These are phyloP conservation scores for Ceratocystis cubensis DNA, from an alignment of 2,329 filamentous ascomycete genomes.

Conservation along the genomic window DNA sequence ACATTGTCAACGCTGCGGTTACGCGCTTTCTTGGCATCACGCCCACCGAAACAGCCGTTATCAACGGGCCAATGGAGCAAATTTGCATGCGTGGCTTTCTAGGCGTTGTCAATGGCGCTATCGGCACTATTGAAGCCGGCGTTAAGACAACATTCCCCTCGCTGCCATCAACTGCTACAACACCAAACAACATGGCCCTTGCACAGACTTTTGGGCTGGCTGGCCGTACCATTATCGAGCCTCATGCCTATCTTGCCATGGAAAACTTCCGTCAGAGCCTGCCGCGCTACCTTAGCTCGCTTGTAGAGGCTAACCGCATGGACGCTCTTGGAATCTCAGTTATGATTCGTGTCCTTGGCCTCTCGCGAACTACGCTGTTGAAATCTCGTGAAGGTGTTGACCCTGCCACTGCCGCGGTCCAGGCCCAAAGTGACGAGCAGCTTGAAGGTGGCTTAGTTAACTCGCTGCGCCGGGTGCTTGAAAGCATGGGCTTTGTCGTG, in stretches of 20 bases:
- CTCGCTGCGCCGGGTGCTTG: constrained; percentile 31
- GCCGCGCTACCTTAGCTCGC: constrained; percentile 30
- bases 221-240: constrained; percentile 29
- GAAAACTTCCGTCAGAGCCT: constrained; percentile 37
- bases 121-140: constrained; percentile 28
- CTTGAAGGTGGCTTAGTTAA: constrained; percentile 34
- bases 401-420: constrained; percentile 23
- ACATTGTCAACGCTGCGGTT: constrained; percentile 41
- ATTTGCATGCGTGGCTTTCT: constrained; percentile 35
- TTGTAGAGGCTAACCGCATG: constrained; percentile 32
- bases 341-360: constrained; percentile 39
- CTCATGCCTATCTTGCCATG: constrained; percentile 33
- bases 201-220: constrained; percentile 20
- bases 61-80: constrained; percentile 37
- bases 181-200: constrained; percentile 20
- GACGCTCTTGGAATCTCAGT: constrained; percentile 39
- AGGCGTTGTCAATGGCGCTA: constrained; percentile 35
- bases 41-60: constrained; percentile 28
- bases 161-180: constrained; percentile 22
- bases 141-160: constrained; percentile 25
- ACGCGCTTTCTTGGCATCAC: constrained; percentile 40
- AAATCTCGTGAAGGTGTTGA: constrained; percentile 29
- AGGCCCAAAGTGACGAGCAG: constrained; percentile 28
- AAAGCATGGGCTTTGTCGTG: constrained; percentile 28
- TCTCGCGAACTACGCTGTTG: constrained; percentile 35